Base-by-base conservation (phyloP, 768 basidiomycete species). In the Kwoniella pini region DNA sequence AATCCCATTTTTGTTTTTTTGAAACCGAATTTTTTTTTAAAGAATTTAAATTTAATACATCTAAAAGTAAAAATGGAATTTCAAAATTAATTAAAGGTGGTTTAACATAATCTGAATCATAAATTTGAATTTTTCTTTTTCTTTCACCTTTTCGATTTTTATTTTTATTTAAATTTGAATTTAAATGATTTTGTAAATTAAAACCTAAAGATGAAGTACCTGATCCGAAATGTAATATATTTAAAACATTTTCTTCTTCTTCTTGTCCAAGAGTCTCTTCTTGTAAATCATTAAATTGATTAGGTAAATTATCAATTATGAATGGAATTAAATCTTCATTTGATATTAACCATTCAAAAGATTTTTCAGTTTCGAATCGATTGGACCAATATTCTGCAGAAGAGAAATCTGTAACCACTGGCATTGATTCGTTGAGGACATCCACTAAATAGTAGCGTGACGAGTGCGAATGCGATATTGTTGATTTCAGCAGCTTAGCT, bases 201-300 rank as follows among this genome's bases (percentile, higher is more conserved):
- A 19, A 17, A 27, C 55, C 55, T 17, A 74, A 54, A 1, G 48
- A 55, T 11, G 65, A 68, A 12, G 72, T 71, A 5, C 72, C 72
- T 27, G 64, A 63, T n/a, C 72, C 72, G 51, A 74, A 68, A 59
- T 74, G 72, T 7, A 74, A 48, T 15, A 74, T 45, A 15, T 67
- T 44, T 5, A 64, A 22, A 17, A 21, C 48, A 9, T 42, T 24
- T 19, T 53, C 59, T 9, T 30, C 11, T 3, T 6, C 31, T 33
- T 27, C 30, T 38, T 46, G 13, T 12, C 31, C 13, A 21, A 15
- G 4, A 43, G 30, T 39, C 22, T 22, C 28, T 19, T 27, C 19
- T 2, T 9, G 6, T 31, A 3, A 4, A 22, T 3, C n/a, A n/a
- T n/a, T 19, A 22, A 28, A 9, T 53, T 2, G 9, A n/a, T 3